A percentile compares a stretch with the other conserved stretches of the same genome.
phyloP scores from a whole-genome alignment of 371 early-diverging fungal genomes.

The Syncephalis plumigaleata region DNA sequence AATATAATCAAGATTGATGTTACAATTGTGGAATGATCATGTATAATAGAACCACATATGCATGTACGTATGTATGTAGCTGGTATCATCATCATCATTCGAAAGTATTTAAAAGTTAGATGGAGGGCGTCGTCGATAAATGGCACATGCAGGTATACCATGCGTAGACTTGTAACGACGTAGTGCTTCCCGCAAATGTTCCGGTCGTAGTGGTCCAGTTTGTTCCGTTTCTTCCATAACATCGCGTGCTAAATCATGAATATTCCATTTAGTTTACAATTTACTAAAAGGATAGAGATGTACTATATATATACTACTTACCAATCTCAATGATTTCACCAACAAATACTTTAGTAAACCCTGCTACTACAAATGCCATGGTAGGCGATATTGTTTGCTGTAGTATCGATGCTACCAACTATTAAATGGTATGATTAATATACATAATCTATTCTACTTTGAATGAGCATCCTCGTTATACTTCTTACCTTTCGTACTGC shows the following conservation, averaged over 20 bases:
- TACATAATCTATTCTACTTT: too few relatives aligned
- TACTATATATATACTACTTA: constrained; percentile 5
- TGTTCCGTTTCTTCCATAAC: constrained; percentile 55
- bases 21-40: too few relatives aligned
- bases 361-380: constrained; percentile 81
- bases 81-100: too few relatives aligned
- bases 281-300: background rate
- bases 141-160: too few relatives aligned
- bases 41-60: too few relatives aligned
- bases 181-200: constrained; percentile 82
- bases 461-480: background rate
- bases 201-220: constrained; percentile 49
- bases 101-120: too few relatives aligned
- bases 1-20: too few relatives aligned
- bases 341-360: constrained; percentile 89
- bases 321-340: constrained; percentile 89
- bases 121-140: too few relatives aligned
- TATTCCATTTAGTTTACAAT: background rate
- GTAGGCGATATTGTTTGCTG: constrained; percentile 76
- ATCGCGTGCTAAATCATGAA: constrained; percentile 27
- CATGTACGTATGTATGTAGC: too few relatives aligned
- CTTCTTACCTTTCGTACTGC: constrained; percentile 58
- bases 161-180: constrained; percentile 37
- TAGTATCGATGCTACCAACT: constrained; percentile 49
- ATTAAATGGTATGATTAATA: constrained; percentile 1